Base-by-base conservation (phyloP, 768 basidiomycete species). In the Kwoniella europaea region DNA sequence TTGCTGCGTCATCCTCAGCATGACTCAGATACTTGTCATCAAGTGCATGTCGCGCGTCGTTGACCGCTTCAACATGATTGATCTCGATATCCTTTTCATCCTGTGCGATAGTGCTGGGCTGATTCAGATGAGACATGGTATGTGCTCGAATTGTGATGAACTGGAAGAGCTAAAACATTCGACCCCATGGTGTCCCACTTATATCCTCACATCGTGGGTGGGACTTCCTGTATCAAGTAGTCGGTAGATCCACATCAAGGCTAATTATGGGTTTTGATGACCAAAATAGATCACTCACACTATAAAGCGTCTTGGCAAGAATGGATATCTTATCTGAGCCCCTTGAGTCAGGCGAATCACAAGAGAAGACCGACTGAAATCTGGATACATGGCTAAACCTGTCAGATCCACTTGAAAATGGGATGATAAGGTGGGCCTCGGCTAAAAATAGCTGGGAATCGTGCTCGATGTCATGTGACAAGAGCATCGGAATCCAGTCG, bases 81-180 rank as follows among this genome's bases (percentile, higher is more conserved):
- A 70, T 60, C 22, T 70, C 69, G 44, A 64, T 56, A 29, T 70
- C 63, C 50, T 70, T 70, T 43, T 70, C 62, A 18, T 58, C 63
- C 12, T 70, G 54, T 41, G 10, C 55, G 13, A 15, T 20, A 24
- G 22, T 57, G 22, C 13, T 13, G 15, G 58, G 13, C 29, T 29
- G 58, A 24, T 24, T 55, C 12, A n/a, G 12, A 55, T 55, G 54
- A n/a, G 54, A 24, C 24, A 55, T 55, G 7, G 35, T 35, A 9
- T 35, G 35, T 35, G 35, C 35, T 35, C 35, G 35, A 35, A 35
- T 35, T 35, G 35, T 35, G 35, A 35, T 35, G 35, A 35, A 35
- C 35, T 35, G 35, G 35, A 35, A 35, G 35, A 35, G 9, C 16
- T 52, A 16, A 16, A 52, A 52, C 16, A 52, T n/a, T 55, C 20